Evolutionary conservation across 345 rosid genomes (phyloP).

Genomic region (Streptanthus diversifolius): DNA sequence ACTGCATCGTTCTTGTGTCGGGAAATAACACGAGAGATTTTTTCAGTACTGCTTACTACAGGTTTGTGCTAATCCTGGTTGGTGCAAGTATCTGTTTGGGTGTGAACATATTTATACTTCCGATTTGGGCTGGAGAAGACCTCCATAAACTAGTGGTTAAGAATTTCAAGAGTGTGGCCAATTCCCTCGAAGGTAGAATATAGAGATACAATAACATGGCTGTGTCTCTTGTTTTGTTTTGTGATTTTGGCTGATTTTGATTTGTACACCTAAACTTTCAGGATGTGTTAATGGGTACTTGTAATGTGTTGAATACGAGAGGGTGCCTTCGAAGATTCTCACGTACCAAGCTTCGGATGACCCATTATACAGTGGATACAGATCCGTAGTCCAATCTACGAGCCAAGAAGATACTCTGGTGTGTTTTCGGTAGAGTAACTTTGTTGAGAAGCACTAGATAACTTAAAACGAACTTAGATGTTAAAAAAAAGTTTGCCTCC

Average conservation of each 20-base stretch:
- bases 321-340: constrained; percentile 85
- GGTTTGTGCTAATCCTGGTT: constrained; percentile 57
- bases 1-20: constrained; percentile 75
- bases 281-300: constrained; percentile 80
- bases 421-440: neutral
- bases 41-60: constrained; percentile 52
- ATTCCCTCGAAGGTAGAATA: constrained; percentile 68
- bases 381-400: constrained; percentile 77
- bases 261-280: constrained; percentile 9
- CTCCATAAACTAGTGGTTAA: constrained; percentile 83
- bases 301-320: constrained; percentile 72
- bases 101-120: constrained; percentile 60
- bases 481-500: neutral
- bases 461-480: neutral
- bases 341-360: constrained; percentile 90
- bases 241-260: neutral
- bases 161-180: constrained; percentile 77
- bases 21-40: constrained; percentile 55
- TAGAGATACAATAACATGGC: neutral
- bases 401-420: constrained; percentile 90
- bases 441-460: neutral
- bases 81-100: constrained; percentile 68
- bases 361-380: constrained; percentile 69
- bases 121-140: constrained; percentile 94
- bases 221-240: neutral